These are phyloP conservation scores for Venturia asperata DNA, from an alignment of 2,329 filamentous ascomycete genomes.

Conservation along the genomic window DNA sequence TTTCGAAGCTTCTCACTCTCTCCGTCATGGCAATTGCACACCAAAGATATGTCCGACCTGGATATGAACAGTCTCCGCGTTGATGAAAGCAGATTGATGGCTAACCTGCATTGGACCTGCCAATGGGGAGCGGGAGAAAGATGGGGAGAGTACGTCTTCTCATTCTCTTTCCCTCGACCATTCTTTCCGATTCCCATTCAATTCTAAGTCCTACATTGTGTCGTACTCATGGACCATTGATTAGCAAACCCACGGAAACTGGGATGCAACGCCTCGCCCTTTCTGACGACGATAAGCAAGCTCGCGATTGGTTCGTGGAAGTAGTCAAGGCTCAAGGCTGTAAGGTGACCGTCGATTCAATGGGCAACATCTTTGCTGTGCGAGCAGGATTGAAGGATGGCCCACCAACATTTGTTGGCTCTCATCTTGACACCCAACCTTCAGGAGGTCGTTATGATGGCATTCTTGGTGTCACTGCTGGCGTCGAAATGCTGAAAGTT, in stretches of 20 bases:
- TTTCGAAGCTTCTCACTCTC: not conserved
- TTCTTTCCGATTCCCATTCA: not conserved
- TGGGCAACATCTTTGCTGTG: constrained; percentile 76
- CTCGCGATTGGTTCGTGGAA: constrained; percentile 67
- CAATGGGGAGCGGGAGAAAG: constrained; percentile 58
- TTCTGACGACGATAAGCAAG: constrained; percentile 62
- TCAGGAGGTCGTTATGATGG: constrained; percentile 66
- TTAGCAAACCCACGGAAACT: constrained; percentile 52
- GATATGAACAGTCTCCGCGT: constrained; percentile 49
- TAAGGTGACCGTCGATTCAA: constrained; percentile 59
- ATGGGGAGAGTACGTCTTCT: constrained; percentile 56
- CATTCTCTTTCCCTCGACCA: not conserved
- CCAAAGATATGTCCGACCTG: constrained; percentile 44
- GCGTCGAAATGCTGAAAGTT: constrained; percentile 63
- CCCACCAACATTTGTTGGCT: constrained; percentile 61
- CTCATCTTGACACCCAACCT: constrained; percentile 53
- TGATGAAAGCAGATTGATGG: constrained; percentile 53
- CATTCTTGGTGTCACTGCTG: constrained; percentile 66
- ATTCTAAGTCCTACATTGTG: not conserved
- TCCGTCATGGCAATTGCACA: constrained; percentile 29
- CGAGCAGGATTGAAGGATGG: constrained; percentile 54
- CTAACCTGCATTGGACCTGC: constrained; percentile 58
- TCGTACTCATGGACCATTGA: not conserved
- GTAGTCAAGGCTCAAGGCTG: constrained; percentile 59
- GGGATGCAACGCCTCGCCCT: constrained; percentile 72